These are phyloP conservation scores for Lactarius sp. DNA, from an alignment of 768 basidiomycete genomes.

Conservation along the genomic window DNA sequence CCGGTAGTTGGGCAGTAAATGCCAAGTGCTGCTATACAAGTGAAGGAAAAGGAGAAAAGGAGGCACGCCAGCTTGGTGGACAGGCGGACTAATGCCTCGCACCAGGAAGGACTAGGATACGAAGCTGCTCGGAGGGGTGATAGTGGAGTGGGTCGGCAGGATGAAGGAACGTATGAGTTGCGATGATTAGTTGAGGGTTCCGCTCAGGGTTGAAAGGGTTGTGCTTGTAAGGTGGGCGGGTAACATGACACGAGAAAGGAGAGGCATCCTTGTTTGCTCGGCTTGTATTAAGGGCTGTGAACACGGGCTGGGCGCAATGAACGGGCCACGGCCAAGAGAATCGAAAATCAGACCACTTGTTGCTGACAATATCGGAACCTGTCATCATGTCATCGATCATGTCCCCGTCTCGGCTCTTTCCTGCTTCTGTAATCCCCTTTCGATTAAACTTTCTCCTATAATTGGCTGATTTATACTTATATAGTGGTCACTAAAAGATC, in stretches of 20 bases:
- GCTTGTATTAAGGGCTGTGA: slow-evolving; percentile 8
- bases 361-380: not conserved
- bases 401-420: not conserved
- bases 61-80: slow-evolving; percentile 23
- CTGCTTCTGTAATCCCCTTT: not conserved
- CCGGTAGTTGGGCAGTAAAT: slow-evolving; percentile 15
- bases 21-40: slow-evolving; percentile 18
- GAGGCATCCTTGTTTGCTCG: not conserved
- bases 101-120: not conserved
- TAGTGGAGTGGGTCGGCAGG: too few relatives aligned
- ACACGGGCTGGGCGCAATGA: not conserved
- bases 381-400: not conserved
- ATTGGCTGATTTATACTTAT: too few relatives aligned
- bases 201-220: too few relatives aligned
- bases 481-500: too few relatives aligned
- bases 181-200: too few relatives aligned
- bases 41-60: slow-evolving; percentile 19
- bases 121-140: too few relatives aligned
- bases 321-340: not conserved
- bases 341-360: slow-evolving; percentile 21
- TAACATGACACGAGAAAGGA: slow-evolving; percentile 1
- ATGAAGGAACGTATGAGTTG: not conserved
- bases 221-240: not conserved
- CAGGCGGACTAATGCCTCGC: not conserved
- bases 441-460: too few relatives aligned